Base-by-base conservation (phyloP, 2,329 filamentous ascomycete species). In the Didymella glomerata region DNA sequence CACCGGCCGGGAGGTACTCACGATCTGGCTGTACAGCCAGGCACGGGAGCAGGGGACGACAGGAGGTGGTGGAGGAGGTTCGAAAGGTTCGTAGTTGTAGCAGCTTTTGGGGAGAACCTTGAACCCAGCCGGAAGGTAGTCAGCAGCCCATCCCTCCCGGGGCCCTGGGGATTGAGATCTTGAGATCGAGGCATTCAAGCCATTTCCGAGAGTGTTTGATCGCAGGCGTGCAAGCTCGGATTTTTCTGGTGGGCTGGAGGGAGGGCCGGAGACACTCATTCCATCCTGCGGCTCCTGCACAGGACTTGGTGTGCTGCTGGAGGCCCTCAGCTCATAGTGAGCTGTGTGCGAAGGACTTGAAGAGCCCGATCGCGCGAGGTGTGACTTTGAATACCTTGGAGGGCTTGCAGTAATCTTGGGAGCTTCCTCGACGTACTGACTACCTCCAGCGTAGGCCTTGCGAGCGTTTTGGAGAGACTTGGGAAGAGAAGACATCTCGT, bases 1-100 rank as follows among this genome's bases (percentile, higher is more conserved):
- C 8, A 48, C 28, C 1, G 42, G 41, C 16, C 30, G n/a, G 4
- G 30, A 9, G 50, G 24, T 25, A 4, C 5, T 45, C 13, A 22
- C 22, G 22, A 46, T 22, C 24, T 38, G 30, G 14, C 9, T 16
- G n/a, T 40, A 32, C 7, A 40, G 50, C 8, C 24, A 9, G 20
- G 3, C 7, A 2, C 30, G 30, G 4, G 32, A 22, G 30, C 50
- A 53, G n/a, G 24, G 30, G 22, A 11, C 22, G n/a, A 53, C 30
- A 7, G 30, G 16, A 9, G 49, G 50, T 4, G 41, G 48, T 10
- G 48, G 6, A 1, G 20, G 36, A 8, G 48, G 48, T 4, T 14
- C 3, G 47, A 38, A 49, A 34, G 34, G 34, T 9, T 49, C 18
- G 24, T 49, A 49, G 16, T 49, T 49, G 24, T 49, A 40, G 24